A percentile compares a stretch with the other conserved stretches of the same genome.
Conservation (phyloP, 208 protist genomes). For the Trypanosoma congolense region DNA sequence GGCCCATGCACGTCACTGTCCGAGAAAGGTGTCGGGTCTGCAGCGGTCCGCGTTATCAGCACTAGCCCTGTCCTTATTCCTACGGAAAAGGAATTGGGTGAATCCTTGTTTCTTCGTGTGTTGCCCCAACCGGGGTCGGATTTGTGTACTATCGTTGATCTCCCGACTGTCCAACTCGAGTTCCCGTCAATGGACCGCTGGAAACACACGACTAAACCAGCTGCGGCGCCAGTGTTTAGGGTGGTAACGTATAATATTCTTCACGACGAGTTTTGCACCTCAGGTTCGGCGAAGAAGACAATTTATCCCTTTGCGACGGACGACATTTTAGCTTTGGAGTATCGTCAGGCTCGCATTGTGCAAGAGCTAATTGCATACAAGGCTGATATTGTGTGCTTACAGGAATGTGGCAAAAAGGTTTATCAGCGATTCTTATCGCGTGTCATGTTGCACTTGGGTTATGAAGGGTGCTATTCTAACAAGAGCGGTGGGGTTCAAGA, state of each 20-base stretch:
- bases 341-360: slow-evolving; percentile 65
- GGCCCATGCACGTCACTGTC: not conserved
- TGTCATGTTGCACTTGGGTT: slow-evolving; percentile 47
- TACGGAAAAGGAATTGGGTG: slow-evolving; percentile 37
- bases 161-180: slow-evolving; percentile 39
- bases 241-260: slow-evolving; percentile 91
- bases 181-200: slow-evolving; percentile 56
- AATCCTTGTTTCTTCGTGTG: slow-evolving; percentile 52
- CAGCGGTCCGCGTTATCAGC: slow-evolving; percentile 28
- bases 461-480: slow-evolving; percentile 71
- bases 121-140: slow-evolving; percentile 31
- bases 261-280: slow-evolving; percentile 83
- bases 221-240: slow-evolving; percentile 51
- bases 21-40: not conserved
- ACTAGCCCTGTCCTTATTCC: slow-evolving; percentile 51
- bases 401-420: slow-evolving; percentile 85
- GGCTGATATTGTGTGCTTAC: slow-evolving; percentile 77
- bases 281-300: slow-evolving; percentile 37
- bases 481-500: slow-evolving; percentile 74
- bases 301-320: slow-evolving; percentile 88
- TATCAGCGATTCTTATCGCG: slow-evolving; percentile 67
- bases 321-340: slow-evolving; percentile 59
- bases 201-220: slow-evolving; percentile 34
- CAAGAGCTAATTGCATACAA: slow-evolving; percentile 83
- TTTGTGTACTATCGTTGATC: slow-evolving; percentile 60